Conservation (phyloP, 306 rosid species). For the Corylus avellana region DNA sequence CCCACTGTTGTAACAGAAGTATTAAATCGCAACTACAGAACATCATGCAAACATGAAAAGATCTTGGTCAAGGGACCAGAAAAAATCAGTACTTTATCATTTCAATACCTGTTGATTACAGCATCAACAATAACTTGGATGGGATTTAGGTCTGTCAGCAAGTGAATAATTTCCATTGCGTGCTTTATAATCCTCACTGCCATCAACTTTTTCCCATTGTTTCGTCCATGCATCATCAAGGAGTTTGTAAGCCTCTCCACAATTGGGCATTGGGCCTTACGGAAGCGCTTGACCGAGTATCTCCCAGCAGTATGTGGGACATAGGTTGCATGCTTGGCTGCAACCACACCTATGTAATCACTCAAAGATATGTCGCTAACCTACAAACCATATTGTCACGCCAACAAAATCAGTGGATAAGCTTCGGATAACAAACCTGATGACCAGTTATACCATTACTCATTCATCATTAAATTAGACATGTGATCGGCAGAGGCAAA, state of each 20-base stretch:
- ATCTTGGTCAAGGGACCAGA: neutral
- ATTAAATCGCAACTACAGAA: neutral
- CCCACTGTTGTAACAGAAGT: conserved; percentile 34
- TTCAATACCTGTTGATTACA: conserved; percentile 35
- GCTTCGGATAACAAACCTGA: neutral
- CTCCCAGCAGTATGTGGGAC: conserved; percentile 43
- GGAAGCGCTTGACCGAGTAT: conserved; percentile 40
- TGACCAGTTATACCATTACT: neutral
- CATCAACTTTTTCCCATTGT: conserved; percentile 39
- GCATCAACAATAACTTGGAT: conserved; percentile 42
- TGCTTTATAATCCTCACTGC: conserved; percentile 39
- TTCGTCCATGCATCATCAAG: conserved; percentile 39
- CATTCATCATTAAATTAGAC: neutral
- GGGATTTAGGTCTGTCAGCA: conserved; percentile 39
- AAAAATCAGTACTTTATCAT: neutral
- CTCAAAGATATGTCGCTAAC: conserved; percentile 32
- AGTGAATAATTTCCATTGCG: conserved; percentile 43
- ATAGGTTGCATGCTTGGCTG: conserved; percentile 39
- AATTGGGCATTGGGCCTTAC: conserved; percentile 41
- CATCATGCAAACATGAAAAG: neutral
- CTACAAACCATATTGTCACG: neutral
- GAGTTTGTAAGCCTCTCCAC: conserved; percentile 46
- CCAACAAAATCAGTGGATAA: neutral
- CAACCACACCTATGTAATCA: conserved; percentile 33
- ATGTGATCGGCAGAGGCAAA: too few relatives aligned